Conservation (phyloP, 768 basidiomycete genomes). For the Rhodotorula graminis region DNA sequence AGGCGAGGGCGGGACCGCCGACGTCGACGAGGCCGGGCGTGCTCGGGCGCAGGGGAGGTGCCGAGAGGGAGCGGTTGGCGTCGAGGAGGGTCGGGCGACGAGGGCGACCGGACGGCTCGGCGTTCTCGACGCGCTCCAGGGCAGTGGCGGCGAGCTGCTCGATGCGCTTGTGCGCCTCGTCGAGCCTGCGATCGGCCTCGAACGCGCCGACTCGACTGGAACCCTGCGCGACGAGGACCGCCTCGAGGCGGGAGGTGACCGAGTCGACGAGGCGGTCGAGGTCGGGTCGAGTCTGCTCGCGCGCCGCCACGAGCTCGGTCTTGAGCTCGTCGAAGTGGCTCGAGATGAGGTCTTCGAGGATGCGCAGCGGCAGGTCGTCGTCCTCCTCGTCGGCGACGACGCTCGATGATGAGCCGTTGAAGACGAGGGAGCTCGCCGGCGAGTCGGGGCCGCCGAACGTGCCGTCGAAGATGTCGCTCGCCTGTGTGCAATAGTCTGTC, state of each 20-base stretch:
- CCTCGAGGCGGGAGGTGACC: constrained; percentile 3
- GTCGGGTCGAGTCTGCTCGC: not conserved
- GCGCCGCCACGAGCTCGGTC: not conserved
- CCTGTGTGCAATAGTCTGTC: not conserved
- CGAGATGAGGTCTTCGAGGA: constrained; percentile 28
- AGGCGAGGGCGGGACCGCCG: not conserved
- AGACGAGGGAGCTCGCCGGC: not conserved
- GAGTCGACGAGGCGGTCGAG: constrained; percentile 9
- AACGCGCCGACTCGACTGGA: too few relatives aligned
- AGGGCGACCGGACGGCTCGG: not conserved
- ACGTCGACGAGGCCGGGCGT: not conserved
- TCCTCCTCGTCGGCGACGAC: not conserved
- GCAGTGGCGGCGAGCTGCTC: not conserved
- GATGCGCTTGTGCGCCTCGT: not conserved
- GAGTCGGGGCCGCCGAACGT: not conserved
- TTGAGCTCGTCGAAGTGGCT: constrained; percentile 17
- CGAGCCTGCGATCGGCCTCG: not conserved
- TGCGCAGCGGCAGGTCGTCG: constrained; percentile 23
- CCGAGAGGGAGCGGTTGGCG: not conserved
- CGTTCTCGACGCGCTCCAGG: not conserved
- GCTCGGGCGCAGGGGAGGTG: not conserved
- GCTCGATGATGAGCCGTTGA: not conserved
- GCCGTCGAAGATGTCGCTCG: constrained; percentile 3
- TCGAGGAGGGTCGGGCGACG: not conserved
- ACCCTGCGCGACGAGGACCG: not conserved